These are phyloP conservation scores for Phialophora macrospora DNA, from an alignment of 2,329 filamentous ascomycete species.

Conservation along the genomic window DNA sequence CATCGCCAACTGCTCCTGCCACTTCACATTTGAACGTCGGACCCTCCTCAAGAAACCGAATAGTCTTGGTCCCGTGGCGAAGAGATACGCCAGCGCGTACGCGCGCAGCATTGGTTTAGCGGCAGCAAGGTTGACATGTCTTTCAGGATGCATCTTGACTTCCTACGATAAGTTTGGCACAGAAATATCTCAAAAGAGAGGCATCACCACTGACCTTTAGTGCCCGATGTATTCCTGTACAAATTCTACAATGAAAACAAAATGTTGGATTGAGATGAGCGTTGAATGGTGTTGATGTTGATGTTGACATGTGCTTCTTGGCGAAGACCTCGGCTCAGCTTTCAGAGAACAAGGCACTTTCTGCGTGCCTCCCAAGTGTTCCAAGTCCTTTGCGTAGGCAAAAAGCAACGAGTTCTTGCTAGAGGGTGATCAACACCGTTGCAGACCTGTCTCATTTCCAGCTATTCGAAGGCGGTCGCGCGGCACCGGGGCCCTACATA, in stretches of 20 bases:
- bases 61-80: constrained; percentile 53
- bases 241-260: not conserved
- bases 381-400: not conserved
- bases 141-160: constrained; percentile 12
- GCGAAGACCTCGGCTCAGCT: not conserved
- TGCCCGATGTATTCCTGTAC: not conserved
- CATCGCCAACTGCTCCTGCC: constrained; percentile 44
- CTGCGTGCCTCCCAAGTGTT: not conserved
- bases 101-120: constrained; percentile 48
- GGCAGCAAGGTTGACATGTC: constrained; percentile 16
- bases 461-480: not conserved
- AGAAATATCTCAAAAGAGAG: not conserved
- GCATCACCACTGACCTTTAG: not conserved
- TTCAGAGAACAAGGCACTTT: too few relatives aligned
- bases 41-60: constrained; percentile 47
- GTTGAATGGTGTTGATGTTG: not conserved
- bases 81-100: constrained; percentile 56
- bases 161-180: too few relatives aligned
- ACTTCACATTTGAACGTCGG: constrained; percentile 42
- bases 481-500: not conserved
- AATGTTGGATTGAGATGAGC: not conserved
- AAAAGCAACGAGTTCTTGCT: too few relatives aligned
- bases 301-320: not conserved
- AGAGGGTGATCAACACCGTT: not conserved
- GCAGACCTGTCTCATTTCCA: not conserved